Conservation (phyloP, 2,329 filamentous ascomycete species). For the Fusarium anguioides region DNA sequence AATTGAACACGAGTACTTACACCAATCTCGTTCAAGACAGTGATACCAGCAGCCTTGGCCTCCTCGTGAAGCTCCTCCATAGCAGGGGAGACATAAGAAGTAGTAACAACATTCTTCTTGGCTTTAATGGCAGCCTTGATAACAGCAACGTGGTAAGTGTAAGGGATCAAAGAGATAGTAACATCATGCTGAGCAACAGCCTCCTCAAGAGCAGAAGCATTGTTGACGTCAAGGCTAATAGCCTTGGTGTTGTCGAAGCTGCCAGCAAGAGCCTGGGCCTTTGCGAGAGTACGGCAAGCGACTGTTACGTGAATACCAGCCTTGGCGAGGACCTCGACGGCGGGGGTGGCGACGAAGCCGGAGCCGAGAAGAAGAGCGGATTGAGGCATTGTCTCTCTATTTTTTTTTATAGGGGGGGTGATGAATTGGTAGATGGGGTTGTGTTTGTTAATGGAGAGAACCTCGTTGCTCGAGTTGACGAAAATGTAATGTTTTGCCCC, state of each 20-base stretch:
- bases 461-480: constrained; percentile 6
- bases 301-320: constrained; percentile 73
- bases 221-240: constrained; percentile 85
- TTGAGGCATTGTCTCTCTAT: constrained; percentile 50
- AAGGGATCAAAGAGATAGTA: constrained; percentile 86
- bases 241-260: constrained; percentile 78
- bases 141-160: constrained; percentile 87
- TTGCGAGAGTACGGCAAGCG: constrained; percentile 83
- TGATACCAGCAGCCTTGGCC: constrained; percentile 91
- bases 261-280: constrained; percentile 77
- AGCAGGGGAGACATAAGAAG: constrained; percentile 89
- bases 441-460: constrained; percentile 16
- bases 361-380: constrained; percentile 51
- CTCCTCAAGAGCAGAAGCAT: constrained; percentile 80
- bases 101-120: constrained; percentile 98
- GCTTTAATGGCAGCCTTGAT: constrained; percentile 93
- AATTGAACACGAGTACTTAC: constrained; percentile 51
- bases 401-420: no score
- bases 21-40: constrained; percentile 97
- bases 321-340: constrained; percentile 70
- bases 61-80: constrained; percentile 89
- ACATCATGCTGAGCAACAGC: constrained; percentile 84
- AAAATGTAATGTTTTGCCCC: constrained; percentile 15
- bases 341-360: constrained; percentile 71
- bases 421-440: constrained; percentile 6